Percentiles rank a stretch among this genome's conserved stretches.
Evolutionary conservation across 169 alveolate genomes (phyloP).

Genomic region (Babesia ovis): DNA sequence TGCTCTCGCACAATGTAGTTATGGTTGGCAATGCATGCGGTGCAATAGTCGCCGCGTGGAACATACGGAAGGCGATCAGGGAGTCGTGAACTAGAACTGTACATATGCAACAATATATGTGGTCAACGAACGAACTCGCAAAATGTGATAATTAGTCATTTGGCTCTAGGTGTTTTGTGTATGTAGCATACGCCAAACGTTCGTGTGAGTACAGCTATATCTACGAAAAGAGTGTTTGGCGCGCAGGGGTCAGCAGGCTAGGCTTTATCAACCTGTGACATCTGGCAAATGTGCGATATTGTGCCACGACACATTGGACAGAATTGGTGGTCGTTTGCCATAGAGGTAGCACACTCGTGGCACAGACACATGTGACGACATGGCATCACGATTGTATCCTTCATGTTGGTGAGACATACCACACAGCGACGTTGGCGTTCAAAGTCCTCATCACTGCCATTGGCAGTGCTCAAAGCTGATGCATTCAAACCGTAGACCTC

Average conservation of each 20-base stretch:
- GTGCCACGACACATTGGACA: constrained; percentile 65
- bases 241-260: too few species aligned
- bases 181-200: too few species aligned
- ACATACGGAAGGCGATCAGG: constrained; percentile 10
- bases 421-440: constrained; percentile 16
- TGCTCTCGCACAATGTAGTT: constrained; percentile 51
- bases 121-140: too few species aligned
- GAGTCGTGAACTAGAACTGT: background rate
- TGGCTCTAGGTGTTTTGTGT: too few species aligned
- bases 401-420: constrained; percentile 48
- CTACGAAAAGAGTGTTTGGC: too few species aligned
- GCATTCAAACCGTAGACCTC: constrained; percentile 63
- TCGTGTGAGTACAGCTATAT: too few species aligned
- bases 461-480: constrained; percentile 30
- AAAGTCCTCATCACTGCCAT: background rate
- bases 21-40: constrained; percentile 65
- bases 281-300: constrained; percentile 42
- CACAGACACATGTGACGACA: constrained; percentile 66
- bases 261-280: constrained; percentile 23
- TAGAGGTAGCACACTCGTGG: constrained; percentile 28
- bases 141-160: too few species aligned
- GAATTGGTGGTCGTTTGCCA: background rate
- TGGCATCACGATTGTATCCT: constrained; percentile 59
- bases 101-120: background rate
- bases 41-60: constrained; percentile 48